These are phyloP conservation scores for Plasmodiophora brassicae DNA, from an alignment of 208 protist genomes.

Conservation along the genomic window DNA sequence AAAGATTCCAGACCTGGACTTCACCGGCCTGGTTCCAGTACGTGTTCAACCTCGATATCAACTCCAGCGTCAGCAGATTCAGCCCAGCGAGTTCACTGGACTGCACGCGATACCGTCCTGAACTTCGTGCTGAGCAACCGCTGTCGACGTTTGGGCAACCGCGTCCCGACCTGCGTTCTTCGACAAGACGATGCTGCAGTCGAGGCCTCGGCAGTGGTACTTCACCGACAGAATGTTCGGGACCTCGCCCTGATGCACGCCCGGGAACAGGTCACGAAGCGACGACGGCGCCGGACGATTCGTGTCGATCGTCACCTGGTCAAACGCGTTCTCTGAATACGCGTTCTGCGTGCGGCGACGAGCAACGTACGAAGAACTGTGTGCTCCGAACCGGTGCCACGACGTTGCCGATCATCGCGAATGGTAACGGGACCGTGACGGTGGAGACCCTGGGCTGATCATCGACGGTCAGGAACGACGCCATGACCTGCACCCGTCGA, in stretches of 20 bases:
- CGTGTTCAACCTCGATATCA: neutral
- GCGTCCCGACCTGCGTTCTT: slow-evolving; percentile 20
- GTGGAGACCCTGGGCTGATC: neutral
- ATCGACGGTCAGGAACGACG: neutral
- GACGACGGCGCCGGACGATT: neutral
- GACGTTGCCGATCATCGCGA: neutral
- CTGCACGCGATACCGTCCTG: neutral
- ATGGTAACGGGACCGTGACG: neutral
- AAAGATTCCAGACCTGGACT: neutral
- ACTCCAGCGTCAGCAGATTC: neutral
- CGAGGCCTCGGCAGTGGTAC: neutral
- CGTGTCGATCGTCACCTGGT: neutral
- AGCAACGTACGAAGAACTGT: neutral
- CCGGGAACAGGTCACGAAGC: neutral
- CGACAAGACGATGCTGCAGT: neutral
- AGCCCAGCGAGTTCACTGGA: neutral
- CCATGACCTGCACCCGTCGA: neutral
- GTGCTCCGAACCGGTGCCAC: neutral
- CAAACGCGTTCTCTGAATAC: neutral
- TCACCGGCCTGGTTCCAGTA: neutral
- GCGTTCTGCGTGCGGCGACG: neutral
- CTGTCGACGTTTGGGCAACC: neutral
- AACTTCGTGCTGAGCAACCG: neutral
- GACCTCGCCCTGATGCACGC: neutral
- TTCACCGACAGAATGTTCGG: neutral